Percentiles rank a stretch among this genome's conserved stretches.
These are phyloP conservation scores for Diaporthe aspalathi DNA, from an alignment of 2,329 filamentous ascomycete species.

Conservation along the genomic window DNA sequence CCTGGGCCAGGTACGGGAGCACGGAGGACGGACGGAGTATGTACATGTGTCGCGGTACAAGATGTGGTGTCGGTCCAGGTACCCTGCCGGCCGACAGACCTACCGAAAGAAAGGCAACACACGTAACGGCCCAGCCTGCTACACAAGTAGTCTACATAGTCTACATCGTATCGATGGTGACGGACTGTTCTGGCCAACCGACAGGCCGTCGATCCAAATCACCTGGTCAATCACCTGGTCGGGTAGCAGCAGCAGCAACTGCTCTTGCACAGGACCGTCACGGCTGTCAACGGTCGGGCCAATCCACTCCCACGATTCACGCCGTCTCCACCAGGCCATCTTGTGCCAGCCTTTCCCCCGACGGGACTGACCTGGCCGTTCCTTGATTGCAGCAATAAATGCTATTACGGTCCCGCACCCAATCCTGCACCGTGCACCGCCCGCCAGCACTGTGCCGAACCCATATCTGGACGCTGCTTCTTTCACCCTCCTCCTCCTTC, in stretches of 20 bases:
- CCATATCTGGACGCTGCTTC: constrained; percentile 7
- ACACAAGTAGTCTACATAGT: too few relatives aligned
- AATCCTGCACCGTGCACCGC: constrained; percentile 11
- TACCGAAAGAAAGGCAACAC: too few relatives aligned
- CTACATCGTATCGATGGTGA: too few relatives aligned
- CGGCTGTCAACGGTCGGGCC: constrained; percentile 7
- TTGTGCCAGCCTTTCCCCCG: constrained; percentile 26
- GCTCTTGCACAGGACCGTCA: background rate
- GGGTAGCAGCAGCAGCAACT: constrained; percentile 10
- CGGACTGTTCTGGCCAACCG: constrained; percentile 19
- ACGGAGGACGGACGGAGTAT: too few relatives aligned
- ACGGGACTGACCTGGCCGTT: constrained; percentile 29
- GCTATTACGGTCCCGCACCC: constrained; percentile 16
- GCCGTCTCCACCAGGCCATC: constrained; percentile 25
- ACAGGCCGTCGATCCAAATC: constrained; percentile 20
- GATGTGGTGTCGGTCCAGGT: background rate
- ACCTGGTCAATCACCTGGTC: background rate
- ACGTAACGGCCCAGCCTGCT: too few relatives aligned
- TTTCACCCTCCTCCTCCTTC: constrained; percentile 7
- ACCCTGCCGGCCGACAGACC: background rate
- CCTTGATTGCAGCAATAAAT: constrained; percentile 27
- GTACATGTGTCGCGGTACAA: background rate
- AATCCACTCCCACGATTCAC: constrained; percentile 31
- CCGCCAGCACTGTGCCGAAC: constrained; percentile 1
- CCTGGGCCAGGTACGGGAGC: background rate